A percentile compares a stretch with the other conserved stretches of the same genome.
Conservation (phyloP, 371 early-diverging fungal species). For the Catenaria anguillulae region DNA sequence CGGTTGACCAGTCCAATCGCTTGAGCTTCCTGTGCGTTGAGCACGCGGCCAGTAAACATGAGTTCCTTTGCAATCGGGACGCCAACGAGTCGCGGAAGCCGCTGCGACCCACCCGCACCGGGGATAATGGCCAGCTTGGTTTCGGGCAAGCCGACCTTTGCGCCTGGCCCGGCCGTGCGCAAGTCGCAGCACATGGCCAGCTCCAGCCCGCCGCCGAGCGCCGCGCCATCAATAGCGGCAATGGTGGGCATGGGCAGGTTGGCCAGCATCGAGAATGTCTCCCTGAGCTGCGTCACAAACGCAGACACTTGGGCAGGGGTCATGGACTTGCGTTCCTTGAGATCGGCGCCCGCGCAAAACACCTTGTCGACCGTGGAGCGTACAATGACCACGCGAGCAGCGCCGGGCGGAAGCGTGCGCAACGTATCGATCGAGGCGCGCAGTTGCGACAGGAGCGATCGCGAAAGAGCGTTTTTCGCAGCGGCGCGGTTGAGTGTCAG, state of each 20-base stretch:
- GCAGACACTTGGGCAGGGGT: conserved; percentile 56
- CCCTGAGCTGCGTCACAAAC: conserved; percentile 62
- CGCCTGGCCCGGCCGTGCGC: conserved; percentile 62
- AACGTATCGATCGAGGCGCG: conserved; percentile 45
- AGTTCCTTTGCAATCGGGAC: conserved; percentile 78
- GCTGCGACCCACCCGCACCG: conserved; percentile 93
- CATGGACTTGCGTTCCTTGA: conserved; percentile 89
- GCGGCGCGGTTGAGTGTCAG: conserved; percentile 71
- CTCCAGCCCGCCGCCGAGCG: conserved; percentile 90
- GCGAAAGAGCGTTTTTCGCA: conserved; percentile 80
- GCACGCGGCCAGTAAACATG: conserved; percentile 63
- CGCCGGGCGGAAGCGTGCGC: no score
- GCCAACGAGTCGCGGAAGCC: conserved; percentile 77
- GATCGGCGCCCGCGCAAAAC: conserved; percentile 93
- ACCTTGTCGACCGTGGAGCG: conserved; percentile 65
- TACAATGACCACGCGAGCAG: conserved; percentile 74
- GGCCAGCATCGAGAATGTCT: conserved; percentile 70
- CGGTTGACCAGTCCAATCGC: conserved; percentile 65
- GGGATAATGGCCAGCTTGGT: conserved; percentile 93
- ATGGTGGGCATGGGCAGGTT: conserved; percentile 84
- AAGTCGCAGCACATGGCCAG: conserved; percentile 85
- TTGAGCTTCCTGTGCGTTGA: conserved; percentile 48
- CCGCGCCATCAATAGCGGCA: conserved; percentile 87
- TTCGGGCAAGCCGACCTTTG: conserved; percentile 82
- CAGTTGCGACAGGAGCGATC: conserved; percentile 56